These are phyloP conservation scores for Stenogyne calaminthoides DNA, from an alignment of 305 asterid genomes.

Conservation along the genomic window DNA sequence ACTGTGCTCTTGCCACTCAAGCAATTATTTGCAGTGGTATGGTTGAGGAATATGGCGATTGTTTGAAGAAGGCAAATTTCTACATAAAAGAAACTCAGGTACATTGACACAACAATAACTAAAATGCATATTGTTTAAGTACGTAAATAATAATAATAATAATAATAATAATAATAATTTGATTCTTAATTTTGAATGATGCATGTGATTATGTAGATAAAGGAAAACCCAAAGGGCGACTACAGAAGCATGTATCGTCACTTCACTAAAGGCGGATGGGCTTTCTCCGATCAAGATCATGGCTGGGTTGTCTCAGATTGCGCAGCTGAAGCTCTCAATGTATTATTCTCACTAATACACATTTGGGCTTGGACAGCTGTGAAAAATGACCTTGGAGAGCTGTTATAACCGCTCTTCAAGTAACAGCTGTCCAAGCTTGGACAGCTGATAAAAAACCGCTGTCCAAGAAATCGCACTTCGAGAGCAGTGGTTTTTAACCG, in stretches of 20 bases:
- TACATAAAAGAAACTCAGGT: slow-evolving; percentile 76
- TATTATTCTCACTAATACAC: background rate
- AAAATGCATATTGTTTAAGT: too few relatives aligned
- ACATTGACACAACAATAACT: background rate
- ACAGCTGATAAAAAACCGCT: too few relatives aligned
- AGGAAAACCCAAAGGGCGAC: slow-evolving; percentile 61
- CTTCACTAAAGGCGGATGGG: slow-evolving; percentile 68
- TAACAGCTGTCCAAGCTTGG: too few relatives aligned
- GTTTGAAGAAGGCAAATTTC: slow-evolving; percentile 67
- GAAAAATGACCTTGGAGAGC: too few relatives aligned
- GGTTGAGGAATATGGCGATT: slow-evolving; percentile 80
- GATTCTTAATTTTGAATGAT: too few relatives aligned
- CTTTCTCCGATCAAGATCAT: slow-evolving; percentile 72
- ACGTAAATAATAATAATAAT: too few relatives aligned
- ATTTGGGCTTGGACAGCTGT: too few relatives aligned
- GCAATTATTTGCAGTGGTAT: slow-evolving; percentile 69
- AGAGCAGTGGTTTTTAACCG: too few relatives aligned
- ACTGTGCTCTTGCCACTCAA: slow-evolving; percentile 58
- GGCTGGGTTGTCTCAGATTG: slow-evolving; percentile 79
- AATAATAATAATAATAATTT: too few relatives aligned
- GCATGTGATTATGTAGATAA: background rate
- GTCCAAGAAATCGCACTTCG: too few relatives aligned
- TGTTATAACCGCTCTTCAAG: too few relatives aligned
- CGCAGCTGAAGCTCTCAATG: slow-evolving; percentile 58
- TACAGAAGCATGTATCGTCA: slow-evolving; percentile 61